Base-by-base conservation (phyloP, 2,329 filamentous ascomycete species). In the Diaporthe caulivora region DNA sequence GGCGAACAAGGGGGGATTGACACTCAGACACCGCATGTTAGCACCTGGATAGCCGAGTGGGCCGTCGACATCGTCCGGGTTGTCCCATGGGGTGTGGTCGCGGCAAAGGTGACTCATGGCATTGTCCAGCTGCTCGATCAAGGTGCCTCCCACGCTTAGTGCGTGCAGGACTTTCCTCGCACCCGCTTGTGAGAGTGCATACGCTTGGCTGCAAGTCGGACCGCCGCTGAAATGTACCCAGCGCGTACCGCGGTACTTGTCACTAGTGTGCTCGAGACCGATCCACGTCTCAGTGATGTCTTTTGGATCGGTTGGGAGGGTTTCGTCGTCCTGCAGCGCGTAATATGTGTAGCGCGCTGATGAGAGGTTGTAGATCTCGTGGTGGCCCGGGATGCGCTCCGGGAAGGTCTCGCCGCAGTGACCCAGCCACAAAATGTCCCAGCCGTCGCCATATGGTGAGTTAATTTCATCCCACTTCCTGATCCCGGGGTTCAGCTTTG, bases 381-480 rank as follows among this genome's bases (percentile, higher is more conserved):
- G 72, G 51, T 73, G 71, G 17, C 73, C 72, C 0, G 73, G 74
- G 34, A 75, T 75, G 21, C 74, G 70, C 70, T 75, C 72, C 1
- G 74, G 74, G 29, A 76, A 76, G 24, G 72, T 75, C 60, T 75
- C 73, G 58, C 79, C 80, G 72, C 83, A 85, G 75, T 85, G 83
- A 4, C 83, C 83, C 2, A 82, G 78, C 81, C 81, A 83, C 15
- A 84, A 76, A 40, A 84, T 62, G 72, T 84, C 82, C 82, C 83
- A 84, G 42, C 80, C 76, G 49, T 82, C 78, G 2, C 79, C 82
- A 31, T 77, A 78, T 4, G 80, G 79, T 10, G 76, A 78, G 31
- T 64, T 8, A 57, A 62, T 54, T 1, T 71, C 18, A 7, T 73
- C 71, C 24, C 49, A 24, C 17, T 54, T 26, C 21, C 58, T 67